Base-by-base conservation (phyloP, 306 rosid genomes). In the Erythrophleum fordii region DNA sequence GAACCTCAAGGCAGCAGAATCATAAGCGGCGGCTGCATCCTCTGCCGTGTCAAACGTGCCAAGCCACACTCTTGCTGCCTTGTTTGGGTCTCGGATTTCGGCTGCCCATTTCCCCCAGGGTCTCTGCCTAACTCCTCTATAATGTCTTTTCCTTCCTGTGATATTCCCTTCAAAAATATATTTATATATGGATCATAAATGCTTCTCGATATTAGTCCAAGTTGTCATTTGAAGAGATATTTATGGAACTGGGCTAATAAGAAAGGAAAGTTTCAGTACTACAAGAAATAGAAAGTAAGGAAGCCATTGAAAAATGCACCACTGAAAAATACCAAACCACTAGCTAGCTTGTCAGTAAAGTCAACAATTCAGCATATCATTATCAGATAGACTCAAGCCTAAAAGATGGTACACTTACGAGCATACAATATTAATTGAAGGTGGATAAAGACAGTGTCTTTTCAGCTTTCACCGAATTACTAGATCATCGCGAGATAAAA, bases 101-200 rank as follows among this genome's bases (percentile, higher is more conserved):
- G 90, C 90, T 4, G 90, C 90, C 83, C 87, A 87, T 48, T 84
- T 85, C 0, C 89, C 89, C 89, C 87, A 86, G 1, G 89, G 89
- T 68, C 89, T 72, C 76, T 86, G 86, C 74, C 89, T 77, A 9
- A 86, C 89, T 3, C 89, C 89, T 67, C 90, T 65, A 78, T 87
- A 87, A 5, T 87, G 88, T 67, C 80, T 71, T 37, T 81, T 84
- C 42, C 85, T 78, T 2, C 1, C 66, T 39, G 18, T 11, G 9
- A 35, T 11, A 66, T 39, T 39, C 51, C 49, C 72, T 64, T 62
- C 14, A 29, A 65, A 3, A 65, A 17, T 9, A 8, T 34, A 35
- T 17, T 14, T 16, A 16, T 5, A 48, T 5, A 48, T 17, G 5
- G 2, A 31, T 64, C 46, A 20, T 20, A 1, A 7, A 53, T 8